phyloP scores from a whole-genome alignment of 495 filamentous ascomycete species.

The Terfezia boudieri region DNA sequence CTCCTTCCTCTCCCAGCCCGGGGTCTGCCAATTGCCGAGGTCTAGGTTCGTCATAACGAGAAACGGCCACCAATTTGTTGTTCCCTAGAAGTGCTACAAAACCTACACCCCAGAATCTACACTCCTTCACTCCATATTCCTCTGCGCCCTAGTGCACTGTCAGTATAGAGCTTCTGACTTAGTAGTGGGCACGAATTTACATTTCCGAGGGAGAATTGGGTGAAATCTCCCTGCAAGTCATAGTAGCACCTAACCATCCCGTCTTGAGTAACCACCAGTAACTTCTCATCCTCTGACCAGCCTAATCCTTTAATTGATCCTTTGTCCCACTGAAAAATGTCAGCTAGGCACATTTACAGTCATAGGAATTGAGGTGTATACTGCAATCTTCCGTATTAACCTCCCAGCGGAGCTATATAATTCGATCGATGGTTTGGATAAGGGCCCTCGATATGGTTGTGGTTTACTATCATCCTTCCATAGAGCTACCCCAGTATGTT shows the following conservation, averaged over 20 bases:
- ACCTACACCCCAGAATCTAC: conserved; percentile 74
- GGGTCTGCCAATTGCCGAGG: conserved; percentile 60
- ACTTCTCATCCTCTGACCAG: conserved; percentile 92
- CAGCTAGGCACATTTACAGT: conserved; percentile 5
- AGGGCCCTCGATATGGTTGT: conserved; percentile 47
- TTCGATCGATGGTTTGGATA: conserved; percentile 66
- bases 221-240: conserved; percentile 81
- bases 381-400: conserved; percentile 47
- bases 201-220: conserved; percentile 82
- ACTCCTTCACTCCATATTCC: conserved; percentile 62
- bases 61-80: conserved; percentile 68
- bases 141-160: conserved; percentile 41
- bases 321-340: conserved; percentile 52
- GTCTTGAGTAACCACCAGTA: conserved; percentile 71
- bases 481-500: conserved; percentile 35
- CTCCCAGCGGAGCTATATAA: conserved; percentile 85
- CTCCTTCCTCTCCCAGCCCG: conserved; percentile 27
- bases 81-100: conserved; percentile 86
- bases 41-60: conserved; percentile 73
- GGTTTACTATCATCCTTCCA: conserved; percentile 74
- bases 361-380: conserved; percentile 20
- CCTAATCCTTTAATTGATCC: conserved; percentile 71
- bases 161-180: not conserved
- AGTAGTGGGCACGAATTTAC: conserved; percentile 22
- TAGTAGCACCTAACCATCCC: conserved; percentile 82